A percentile compares a stretch with the other conserved stretches of the same genome.
Conservation (phyloP, 129 eudicot genomes). For the Mikania micrantha region DNA sequence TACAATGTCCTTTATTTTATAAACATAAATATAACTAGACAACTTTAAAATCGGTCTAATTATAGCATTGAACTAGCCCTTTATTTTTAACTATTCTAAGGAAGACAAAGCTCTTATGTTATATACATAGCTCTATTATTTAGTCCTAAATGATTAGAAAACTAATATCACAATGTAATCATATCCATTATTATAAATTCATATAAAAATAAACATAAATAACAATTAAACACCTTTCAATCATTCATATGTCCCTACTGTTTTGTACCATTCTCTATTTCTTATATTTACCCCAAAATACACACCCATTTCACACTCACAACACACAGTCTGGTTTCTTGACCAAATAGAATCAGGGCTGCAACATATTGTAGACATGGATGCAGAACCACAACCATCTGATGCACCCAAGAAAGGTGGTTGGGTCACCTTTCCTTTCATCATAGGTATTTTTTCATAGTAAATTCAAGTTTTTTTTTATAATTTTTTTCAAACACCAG, state of each 20-base stretch:
- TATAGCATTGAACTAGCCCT: neutral
- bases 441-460: conserved; percentile 34
- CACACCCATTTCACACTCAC: conserved; percentile 6
- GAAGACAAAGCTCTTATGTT: neutral
- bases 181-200: neutral
- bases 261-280: neutral
- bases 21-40: too few species aligned
- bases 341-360: conserved; percentile 8
- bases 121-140: neutral
- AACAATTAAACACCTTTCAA: conserved; percentile 10
- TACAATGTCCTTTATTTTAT: too few species aligned
- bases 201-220: neutral
- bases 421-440: conserved; percentile 68
- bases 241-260: conserved; percentile 13
- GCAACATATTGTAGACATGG: conserved; percentile 19
- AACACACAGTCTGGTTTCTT: neutral
- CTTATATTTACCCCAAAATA: too few species aligned
- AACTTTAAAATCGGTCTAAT: too few species aligned
- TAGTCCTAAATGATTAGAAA: neutral
- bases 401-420: conserved; percentile 46
- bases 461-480: neutral
- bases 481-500: neutral
- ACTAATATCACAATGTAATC: neutral
- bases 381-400: conserved; percentile 13
- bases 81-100: neutral